Base-by-base conservation (phyloP, 768 basidiomycete genomes). In the Amanita phalloides region DNA sequence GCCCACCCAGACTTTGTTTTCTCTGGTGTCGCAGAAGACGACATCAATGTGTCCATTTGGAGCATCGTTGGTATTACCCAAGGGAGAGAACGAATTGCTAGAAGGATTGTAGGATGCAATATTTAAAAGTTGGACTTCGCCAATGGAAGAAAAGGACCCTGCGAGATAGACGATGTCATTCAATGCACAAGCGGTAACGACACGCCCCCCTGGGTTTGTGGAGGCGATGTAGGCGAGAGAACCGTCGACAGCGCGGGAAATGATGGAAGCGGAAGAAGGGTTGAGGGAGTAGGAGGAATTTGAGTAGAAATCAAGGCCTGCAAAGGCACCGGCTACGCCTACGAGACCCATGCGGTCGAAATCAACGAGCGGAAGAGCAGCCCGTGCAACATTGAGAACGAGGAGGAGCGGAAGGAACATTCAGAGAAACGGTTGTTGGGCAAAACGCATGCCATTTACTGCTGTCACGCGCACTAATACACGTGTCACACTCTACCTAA, bases 261-360 rank as follows among this genome's bases (percentile, higher is more conserved):
- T 72, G 44, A 91, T 71, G 37, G 90, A 84, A 11, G 88, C 78
- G 44, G 79, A 75, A 1, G 83, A 71, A 25, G 88, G 72, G 66
- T 92, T 82, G 64, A 86, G 84, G 32, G 80, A 61, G 58, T 77
- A 62, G 45, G 68, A 61, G 30, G 78, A 65, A 53, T 77, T 78
- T 61, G 80, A 70, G 73, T 86, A 84, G 53, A 93, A 61, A 62
- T 85, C 86, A 55, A 99, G 71, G 42, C 93, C 95, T 21, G 86
- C 78, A 62, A 97, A 99, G 32, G 87, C 75, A 53, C 95, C 95
- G 25, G 84, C 82, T 38, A 97, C 74, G 52, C 83, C 92, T 46
- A 97, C 92, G 50, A 76, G 83, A 56, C 95, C 95, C 90, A 99
- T 94, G 49, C 86, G 83, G 61, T 75, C 63, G 57, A 73, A 72